Base-by-base conservation (phyloP, 495 filamentous ascomycete genomes). In the Pseudoneurospora amorphoporcata region DNA sequence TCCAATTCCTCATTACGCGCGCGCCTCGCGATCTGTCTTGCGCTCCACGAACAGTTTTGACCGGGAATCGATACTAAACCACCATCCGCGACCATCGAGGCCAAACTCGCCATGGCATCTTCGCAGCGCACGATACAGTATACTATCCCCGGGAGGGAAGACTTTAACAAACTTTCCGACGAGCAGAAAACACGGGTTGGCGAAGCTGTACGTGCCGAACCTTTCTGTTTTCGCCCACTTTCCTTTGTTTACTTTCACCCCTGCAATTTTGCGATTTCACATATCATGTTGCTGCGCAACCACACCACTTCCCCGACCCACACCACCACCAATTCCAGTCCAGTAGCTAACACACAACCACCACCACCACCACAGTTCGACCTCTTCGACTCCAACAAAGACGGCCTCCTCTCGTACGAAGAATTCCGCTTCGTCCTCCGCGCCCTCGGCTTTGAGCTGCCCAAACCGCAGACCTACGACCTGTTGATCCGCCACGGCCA, bases 361-460 rank as follows among this genome's bases (percentile, higher is more conserved):
- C n/a, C 38, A 23, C 70, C 68, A 38, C 70, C 38, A 16, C 23
- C 16, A 71, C 73, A 98, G 94, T 98, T 98, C 84, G 90, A 89
- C 71, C 92, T 98, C 79, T 98, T 98, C 85, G 95, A 98, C 82
- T 92, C 97, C 72, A 95, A 98, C 87, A 94, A 95, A 83, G 94
- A 98, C 85, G 87, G 89, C 70, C 88, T 92, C 77, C 93, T 98
- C 75, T 94, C 97, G 82, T 98, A 97, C 88, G 94, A 97, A 82
- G 95, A 98, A 82, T 92, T 98, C 80, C 94, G 95, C 84, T 96
- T 98, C 85, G 93, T 95, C 73, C 93, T 98, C 79, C 95, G 96
- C 83, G 95, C 95, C 8, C 90, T 98, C 17, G 95, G 95, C 75
- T 98, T 98, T 87, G 94, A 82, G 72, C 79, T 82, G 35, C 79